phyloP scores from a whole-genome alignment of 192 early-diverging fungal genomes.

The Mortierella claussenii region DNA sequence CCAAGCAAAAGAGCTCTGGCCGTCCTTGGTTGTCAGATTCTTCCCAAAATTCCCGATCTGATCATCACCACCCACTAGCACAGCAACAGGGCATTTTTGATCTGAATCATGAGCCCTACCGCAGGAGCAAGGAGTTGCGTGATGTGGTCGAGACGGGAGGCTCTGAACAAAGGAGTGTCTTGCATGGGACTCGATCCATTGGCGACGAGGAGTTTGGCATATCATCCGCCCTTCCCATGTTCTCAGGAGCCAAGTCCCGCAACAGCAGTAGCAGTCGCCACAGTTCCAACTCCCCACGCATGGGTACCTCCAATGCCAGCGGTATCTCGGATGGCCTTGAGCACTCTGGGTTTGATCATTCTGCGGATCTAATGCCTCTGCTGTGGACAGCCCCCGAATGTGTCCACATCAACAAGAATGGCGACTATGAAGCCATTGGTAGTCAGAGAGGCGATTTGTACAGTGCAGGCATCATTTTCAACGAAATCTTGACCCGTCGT shows the following conservation, averaged over 20 bases:
- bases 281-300: slow-evolving; percentile 2
- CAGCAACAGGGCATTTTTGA: slow-evolving; percentile 25
- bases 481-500: slow-evolving; percentile 56
- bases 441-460: slow-evolving; percentile 51
- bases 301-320: background rate
- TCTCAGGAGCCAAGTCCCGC: background rate
- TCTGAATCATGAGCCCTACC: slow-evolving; percentile 12
- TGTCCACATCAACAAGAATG: slow-evolving; percentile 14
- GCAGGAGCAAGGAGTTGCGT: background rate
- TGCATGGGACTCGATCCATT: background rate
- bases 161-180: background rate
- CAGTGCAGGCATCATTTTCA: slow-evolving; percentile 58
- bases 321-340: slow-evolving; percentile 18
- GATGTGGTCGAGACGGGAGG: background rate
- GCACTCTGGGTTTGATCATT: slow-evolving; percentile 19
- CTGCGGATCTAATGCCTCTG: slow-evolving; percentile 18
- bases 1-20: background rate
- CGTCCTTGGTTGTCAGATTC: slow-evolving; percentile 6
- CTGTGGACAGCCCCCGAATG: slow-evolving; percentile 55
- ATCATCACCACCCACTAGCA: background rate
- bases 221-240: background rate
- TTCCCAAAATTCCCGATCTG: background rate
- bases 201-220: background rate
- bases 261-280: slow-evolving; percentile 10
- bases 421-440: slow-evolving; percentile 31